phyloP scores from a whole-genome alignment of 805 yeast genomes.

The Wickerhamiella allomyrinae region DNA sequence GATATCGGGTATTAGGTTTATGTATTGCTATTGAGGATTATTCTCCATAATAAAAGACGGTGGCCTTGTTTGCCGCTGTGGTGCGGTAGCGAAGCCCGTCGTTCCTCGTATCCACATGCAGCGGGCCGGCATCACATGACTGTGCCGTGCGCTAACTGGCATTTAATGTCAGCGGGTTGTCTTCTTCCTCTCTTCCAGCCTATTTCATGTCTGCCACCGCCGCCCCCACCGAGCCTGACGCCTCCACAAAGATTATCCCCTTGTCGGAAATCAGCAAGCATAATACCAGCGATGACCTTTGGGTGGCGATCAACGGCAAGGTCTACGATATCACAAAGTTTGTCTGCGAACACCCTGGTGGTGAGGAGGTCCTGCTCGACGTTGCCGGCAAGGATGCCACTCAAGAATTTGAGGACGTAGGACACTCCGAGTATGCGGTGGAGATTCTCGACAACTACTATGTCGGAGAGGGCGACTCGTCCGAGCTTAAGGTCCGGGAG shows the following conservation, averaged over 20 bases:
- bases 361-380: conserved; percentile 66
- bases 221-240: conserved; percentile 1
- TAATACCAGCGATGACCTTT: conserved; percentile 41
- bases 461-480: conserved; percentile 65
- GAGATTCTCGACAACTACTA: conserved; percentile 53
- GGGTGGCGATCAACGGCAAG: conserved; percentile 59
- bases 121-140: not conserved
- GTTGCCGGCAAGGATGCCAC: conserved; percentile 75
- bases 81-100: no score
- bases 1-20: no score
- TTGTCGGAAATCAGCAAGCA: conserved; percentile 32
- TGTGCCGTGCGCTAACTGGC: not conserved
- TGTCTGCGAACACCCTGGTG: conserved; percentile 62
- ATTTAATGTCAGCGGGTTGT: not conserved
- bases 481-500: conserved; percentile 21
- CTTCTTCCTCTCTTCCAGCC: not conserved
- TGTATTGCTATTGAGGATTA: not conserved
- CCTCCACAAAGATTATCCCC: conserved; percentile 19
- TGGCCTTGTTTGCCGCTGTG: no score
- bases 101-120: not conserved
- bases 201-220: not conserved
- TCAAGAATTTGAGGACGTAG: conserved; percentile 63
- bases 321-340: conserved; percentile 50
- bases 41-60: not conserved
- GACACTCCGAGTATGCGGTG: conserved; percentile 94